These are phyloP conservation scores for Cytidiella melzeri DNA, from an alignment of 768 basidiomycete species.

Conservation along the genomic window DNA sequence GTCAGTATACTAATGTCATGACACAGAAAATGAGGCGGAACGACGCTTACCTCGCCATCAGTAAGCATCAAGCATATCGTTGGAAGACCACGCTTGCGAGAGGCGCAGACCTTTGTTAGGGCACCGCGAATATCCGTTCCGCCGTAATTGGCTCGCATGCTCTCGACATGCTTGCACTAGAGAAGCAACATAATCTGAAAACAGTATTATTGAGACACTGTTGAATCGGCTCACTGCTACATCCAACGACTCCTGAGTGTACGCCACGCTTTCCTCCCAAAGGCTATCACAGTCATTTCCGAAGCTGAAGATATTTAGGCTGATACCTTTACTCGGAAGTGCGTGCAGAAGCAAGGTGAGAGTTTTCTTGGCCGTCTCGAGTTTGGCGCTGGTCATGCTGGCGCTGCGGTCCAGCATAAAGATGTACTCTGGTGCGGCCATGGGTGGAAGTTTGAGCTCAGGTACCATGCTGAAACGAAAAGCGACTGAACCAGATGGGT, in stretches of 20 bases:
- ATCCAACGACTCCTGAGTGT: slow-evolving; percentile 25
- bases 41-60: slow-evolving; percentile 45
- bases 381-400: slow-evolving; percentile 39
- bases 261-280: slow-evolving; percentile 31
- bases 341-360: slow-evolving; percentile 42
- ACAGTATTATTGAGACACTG: neutral
- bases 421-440: slow-evolving; percentile 47
- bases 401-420: slow-evolving; percentile 57
- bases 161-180: slow-evolving; percentile 26
- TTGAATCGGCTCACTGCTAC: slow-evolving; percentile 31
- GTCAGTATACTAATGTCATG: neutral
- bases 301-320: slow-evolving; percentile 58
- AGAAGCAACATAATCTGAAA: neutral
- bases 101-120: slow-evolving; percentile 31
- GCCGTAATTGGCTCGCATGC: slow-evolving; percentile 38
- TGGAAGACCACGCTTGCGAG: slow-evolving; percentile 29
- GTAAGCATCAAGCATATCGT: slow-evolving; percentile 53
- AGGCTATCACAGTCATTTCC: slow-evolving; percentile 26
- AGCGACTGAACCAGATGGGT: slow-evolving; percentile 32
- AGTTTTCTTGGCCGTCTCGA: slow-evolving; percentile 43
- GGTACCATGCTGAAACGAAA: slow-evolving; percentile 52
- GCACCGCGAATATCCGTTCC: slow-evolving; percentile 48
- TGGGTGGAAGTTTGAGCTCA: slow-evolving; percentile 36
- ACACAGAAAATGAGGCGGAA: neutral
- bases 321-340: slow-evolving; percentile 36